Evolutionary conservation across 2,329 filamentous ascomycete genomes (phyloP).

Genomic region (Penicillium sp.): DNA sequence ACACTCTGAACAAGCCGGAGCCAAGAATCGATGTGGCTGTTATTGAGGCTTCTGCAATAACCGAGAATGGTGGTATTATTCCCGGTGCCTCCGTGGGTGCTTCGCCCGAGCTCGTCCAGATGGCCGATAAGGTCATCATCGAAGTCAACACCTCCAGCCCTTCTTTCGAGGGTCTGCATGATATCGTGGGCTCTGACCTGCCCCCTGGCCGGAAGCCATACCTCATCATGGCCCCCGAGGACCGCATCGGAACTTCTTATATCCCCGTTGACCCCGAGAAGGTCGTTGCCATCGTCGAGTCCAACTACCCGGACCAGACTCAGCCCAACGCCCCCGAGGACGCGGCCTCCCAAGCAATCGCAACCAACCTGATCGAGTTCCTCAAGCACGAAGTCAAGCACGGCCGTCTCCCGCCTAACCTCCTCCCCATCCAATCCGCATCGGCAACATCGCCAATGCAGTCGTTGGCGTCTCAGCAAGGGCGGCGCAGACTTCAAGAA

Average conservation of each 20-base stretch:
- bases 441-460: conserved; percentile 91
- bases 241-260: conserved; percentile 79
- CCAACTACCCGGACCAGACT: conserved; percentile 77
- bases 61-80: conserved; percentile 84
- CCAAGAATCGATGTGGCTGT: conserved; percentile 80
- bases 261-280: conserved; percentile 84
- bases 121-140: conserved; percentile 90
- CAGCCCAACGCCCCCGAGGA: conserved; percentile 76
- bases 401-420: conserved; percentile 73
- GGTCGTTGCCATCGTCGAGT: conserved; percentile 82
- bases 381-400: conserved; percentile 81
- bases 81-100: conserved; percentile 84
- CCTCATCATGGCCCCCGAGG: conserved; percentile 80
- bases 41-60: conserved; percentile 83
- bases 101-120: conserved; percentile 81
- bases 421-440: conserved; percentile 82
- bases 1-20: conserved; percentile 75
- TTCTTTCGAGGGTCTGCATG: conserved; percentile 84
- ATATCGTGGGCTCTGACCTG: conserved; percentile 85
- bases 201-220: conserved; percentile 82
- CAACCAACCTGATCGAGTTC: conserved; percentile 78
- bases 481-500: conserved; percentile 77
- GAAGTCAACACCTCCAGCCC: conserved; percentile 88
- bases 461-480: conserved; percentile 78
- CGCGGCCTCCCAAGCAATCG: conserved; percentile 71